phyloP scores from a whole-genome alignment of 495 filamentous ascomycete genomes.

The Coniosporium apollinis region DNA sequence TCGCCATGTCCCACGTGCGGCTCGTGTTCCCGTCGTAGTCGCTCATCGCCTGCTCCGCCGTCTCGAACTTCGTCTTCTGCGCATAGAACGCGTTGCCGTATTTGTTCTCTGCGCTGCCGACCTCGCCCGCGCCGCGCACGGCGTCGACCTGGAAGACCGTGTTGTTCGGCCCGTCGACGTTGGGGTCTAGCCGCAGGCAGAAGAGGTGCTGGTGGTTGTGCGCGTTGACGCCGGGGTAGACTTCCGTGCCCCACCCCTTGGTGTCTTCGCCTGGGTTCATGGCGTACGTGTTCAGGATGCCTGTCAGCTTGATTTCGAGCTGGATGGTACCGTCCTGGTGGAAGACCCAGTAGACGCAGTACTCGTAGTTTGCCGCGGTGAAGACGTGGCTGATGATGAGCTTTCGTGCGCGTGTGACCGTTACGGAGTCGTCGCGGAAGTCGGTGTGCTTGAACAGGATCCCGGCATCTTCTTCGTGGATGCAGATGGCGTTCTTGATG shows the following conservation, averaged over 20 bases:
- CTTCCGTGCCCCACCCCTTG: constrained; percentile 81
- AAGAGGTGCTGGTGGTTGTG: constrained; percentile 94
- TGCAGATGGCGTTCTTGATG: constrained; percentile 92
- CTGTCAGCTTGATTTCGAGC: constrained; percentile 87
- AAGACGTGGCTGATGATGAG: constrained; percentile 86
- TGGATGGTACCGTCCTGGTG: constrained; percentile 89
- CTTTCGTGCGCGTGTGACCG: constrained; percentile 77
- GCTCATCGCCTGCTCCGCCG: constrained; percentile 49
- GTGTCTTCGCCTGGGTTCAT: constrained; percentile 75
- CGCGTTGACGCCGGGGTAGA: constrained; percentile 72
- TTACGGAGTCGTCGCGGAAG: constrained; percentile 76
- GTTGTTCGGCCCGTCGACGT: constrained; percentile 75
- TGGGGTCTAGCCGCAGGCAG: constrained; percentile 78
- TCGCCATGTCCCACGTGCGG: constrained; percentile 84
- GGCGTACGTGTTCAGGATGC: constrained; percentile 85
- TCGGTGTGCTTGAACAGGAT: constrained; percentile 94
- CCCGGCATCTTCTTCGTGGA: constrained; percentile 88
- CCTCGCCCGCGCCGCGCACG: constrained; percentile 42
- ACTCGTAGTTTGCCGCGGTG: constrained; percentile 96
- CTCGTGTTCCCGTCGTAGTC: constrained; percentile 69
- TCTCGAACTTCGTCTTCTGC: constrained; percentile 70
- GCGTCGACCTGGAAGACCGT: constrained; percentile 76
- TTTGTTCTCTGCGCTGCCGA: constrained; percentile 67
- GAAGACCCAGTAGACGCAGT: constrained; percentile 87
- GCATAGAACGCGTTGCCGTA: constrained; percentile 93